Percentiles rank a stretch among this genome's conserved stretches.
Evolutionary conservation across 305 asterid genomes (phyloP).

Genomic region (Ilex paraguariensis): DNA sequence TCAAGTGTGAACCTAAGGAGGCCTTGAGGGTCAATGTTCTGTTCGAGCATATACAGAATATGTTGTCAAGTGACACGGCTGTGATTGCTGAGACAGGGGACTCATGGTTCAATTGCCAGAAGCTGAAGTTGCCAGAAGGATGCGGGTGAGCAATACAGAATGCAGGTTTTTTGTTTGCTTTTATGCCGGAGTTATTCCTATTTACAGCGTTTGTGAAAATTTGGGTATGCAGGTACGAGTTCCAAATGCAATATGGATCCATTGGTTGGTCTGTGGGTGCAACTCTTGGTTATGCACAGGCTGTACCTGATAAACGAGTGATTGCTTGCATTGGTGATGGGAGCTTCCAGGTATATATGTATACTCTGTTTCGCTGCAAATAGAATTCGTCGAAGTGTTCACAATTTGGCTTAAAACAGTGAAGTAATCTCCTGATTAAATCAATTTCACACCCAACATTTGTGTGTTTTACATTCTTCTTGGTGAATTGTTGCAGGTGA

Average conservation of each 20-base stretch:
- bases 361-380: background rate
- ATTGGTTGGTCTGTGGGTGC: slow-evolving; percentile 75
- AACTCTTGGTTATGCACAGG: slow-evolving; percentile 61
- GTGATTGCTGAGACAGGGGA: slow-evolving; percentile 76
- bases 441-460: too few species aligned
- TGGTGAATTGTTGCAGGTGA: slow-evolving; percentile 28
- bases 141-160: slow-evolving; percentile 43
- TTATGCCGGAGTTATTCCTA: too few species aligned
- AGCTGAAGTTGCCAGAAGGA: slow-evolving; percentile 58
- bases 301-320: slow-evolving; percentile 46
- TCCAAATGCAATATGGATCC: slow-evolving; percentile 76
- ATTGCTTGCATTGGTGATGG: slow-evolving; percentile 74
- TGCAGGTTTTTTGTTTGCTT: too few species aligned
- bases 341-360: slow-evolving; percentile 45
- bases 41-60: slow-evolving; percentile 56
- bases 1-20: slow-evolving; percentile 42
- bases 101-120: slow-evolving; percentile 81
- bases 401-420: too few species aligned
- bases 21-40: slow-evolving; percentile 57
- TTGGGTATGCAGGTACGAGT: slow-evolving; percentile 58
- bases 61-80: slow-evolving; percentile 37
- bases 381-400: too few species aligned
- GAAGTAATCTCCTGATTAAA: too few species aligned
- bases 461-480: background rate
- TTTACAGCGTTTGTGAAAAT: slow-evolving; percentile 8